Evolutionary conservation across 192 early-diverging fungal species (phyloP), one percentile per base, ranked within the genome.

Genomic region (Gaertneriomyces sp.): DNA sequence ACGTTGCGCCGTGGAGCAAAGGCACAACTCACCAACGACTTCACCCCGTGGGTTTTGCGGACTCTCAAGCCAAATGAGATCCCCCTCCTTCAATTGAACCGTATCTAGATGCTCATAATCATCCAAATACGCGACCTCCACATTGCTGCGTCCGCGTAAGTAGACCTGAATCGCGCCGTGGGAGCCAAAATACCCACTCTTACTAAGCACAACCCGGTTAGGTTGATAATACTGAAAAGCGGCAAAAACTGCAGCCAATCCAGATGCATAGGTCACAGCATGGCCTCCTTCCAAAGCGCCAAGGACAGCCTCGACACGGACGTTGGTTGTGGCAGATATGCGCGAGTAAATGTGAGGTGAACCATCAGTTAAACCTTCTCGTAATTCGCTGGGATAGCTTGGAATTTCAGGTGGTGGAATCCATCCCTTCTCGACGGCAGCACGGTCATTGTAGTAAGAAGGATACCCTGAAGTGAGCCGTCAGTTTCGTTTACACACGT

Each of bases 11-110:
- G n/a, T 76, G 57, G 14, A 41, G 11, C 20, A 60, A 16, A 7
- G n/a, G 39, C 3, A 45, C 17, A 59, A 45, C 14, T 52, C 38
- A 64, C 65, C 81, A 42, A 49, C 19, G 7, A 81, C 73, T 68
- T 87, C 82, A 44, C 87, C 89, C 4, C 69, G 74, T 1, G 85
- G 88, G 69, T 86, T 88, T 33, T 76, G 54, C 5, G 85, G 89
- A 40, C 79, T 80, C 63, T 87, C 87, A 25, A 90, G 47, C 76
- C 78, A 80, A 38, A 88, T 69, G n/a, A 87, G 49, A 52, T 88
- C 82, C 6, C 81, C 85, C 7, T 11, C n/a, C 47, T 49, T 12
- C 12, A 49, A 17, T 49, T 49, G 47, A 49, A 49, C 12, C 47
- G 0, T 17, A n/a, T 17, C 47, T 12, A 49, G 47, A 49, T 12